phyloP scores from a whole-genome alignment of 139 green algal species.

The Astrephomene gubernaculifera region DNA sequence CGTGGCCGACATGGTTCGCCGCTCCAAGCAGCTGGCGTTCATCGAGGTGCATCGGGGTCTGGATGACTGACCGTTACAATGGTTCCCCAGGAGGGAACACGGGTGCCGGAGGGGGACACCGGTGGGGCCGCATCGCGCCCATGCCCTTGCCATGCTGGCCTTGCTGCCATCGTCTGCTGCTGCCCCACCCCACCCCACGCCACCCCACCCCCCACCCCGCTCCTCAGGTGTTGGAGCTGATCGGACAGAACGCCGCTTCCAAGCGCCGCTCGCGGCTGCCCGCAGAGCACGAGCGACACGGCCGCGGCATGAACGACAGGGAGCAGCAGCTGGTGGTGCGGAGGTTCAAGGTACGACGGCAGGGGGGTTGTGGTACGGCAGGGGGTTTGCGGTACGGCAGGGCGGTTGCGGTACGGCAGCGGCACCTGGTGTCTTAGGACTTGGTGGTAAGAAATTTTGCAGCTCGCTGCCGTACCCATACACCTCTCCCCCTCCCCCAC shows the following conservation, averaged over 20 bases:
- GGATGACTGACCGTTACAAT: no score
- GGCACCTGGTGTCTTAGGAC: no score
- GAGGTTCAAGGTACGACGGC: constrained; percentile 42
- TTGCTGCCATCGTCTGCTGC: no score
- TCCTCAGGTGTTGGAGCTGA: constrained; percentile 35
- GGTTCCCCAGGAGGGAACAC: no score
- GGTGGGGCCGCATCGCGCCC: no score
- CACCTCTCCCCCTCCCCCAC: neutral
- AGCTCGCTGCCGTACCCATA: neutral
- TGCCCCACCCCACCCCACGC: no score
- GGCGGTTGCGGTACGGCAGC: no score
- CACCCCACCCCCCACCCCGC: no score
- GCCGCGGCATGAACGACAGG: constrained; percentile 40
- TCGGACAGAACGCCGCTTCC: neutral
- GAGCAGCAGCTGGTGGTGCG: constrained; percentile 51
- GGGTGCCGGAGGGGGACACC: no score
- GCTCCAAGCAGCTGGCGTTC: constrained; percentile 18
- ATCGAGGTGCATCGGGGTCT: constrained; percentile 13
- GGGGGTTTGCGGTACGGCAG: no score
- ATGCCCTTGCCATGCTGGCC: no score
- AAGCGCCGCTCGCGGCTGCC: neutral
- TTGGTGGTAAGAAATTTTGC: no score
- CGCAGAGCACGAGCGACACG: constrained; percentile 11
- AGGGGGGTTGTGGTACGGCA: neutral
- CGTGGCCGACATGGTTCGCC: constrained; percentile 31